phyloP scores from a whole-genome alignment of 2,329 filamentous ascomycete genomes.

The Botryotinia narcissicola region DNA sequence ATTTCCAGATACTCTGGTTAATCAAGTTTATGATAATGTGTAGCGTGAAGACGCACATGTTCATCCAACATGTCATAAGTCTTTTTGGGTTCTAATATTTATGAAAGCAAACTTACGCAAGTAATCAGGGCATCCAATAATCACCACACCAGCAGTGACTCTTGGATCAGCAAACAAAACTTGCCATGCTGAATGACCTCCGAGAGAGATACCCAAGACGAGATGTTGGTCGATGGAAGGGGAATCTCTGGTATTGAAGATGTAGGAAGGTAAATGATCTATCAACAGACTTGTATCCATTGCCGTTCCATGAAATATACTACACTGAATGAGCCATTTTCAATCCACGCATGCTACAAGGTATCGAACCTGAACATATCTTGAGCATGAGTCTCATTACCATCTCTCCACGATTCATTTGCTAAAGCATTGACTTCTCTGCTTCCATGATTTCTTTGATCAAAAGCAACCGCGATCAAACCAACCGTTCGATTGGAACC shows the following conservation, averaged over 20 bases:
- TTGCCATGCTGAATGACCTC: conserved; percentile 87
- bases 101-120: conserved; percentile 49
- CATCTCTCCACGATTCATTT: conserved; percentile 74
- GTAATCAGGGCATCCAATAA: conserved; percentile 91
- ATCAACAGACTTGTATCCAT: conserved; percentile 74
- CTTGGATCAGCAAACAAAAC: conserved; percentile 73
- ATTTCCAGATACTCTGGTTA: not conserved
- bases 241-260: conserved; percentile 54
- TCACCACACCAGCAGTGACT: conserved; percentile 71
- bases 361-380: conserved; percentile 71
- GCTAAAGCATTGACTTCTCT: conserved; percentile 63
- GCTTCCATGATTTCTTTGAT: conserved; percentile 89
- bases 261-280: conserved; percentile 72
- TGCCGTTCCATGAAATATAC: conserved; percentile 68
- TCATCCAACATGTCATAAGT: not conserved
- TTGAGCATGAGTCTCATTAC: conserved; percentile 75
- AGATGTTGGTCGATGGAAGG: conserved; percentile 61
- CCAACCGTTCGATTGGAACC: conserved; percentile 40
- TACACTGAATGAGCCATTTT: conserved; percentile 35
- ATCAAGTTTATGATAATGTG: not conserved
- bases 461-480: conserved; percentile 79
- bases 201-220: conserved; percentile 78
- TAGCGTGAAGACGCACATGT: not conserved
- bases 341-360: not conserved
- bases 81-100: no score